phyloP scores from a whole-genome alignment of 306 rosid species.

The Potentilla sterilis region DNA sequence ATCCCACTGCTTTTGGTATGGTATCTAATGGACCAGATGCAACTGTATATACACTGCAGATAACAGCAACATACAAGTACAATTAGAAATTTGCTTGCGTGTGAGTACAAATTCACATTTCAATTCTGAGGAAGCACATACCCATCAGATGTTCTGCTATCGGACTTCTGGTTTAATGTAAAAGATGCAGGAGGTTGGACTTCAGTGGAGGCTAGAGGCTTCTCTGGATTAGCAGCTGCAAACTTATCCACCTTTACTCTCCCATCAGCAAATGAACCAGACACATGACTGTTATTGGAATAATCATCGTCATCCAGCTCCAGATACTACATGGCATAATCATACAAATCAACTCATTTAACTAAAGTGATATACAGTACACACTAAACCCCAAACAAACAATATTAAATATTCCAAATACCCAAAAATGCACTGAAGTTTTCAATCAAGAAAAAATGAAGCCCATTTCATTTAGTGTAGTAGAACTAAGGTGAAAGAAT shows the following conservation, averaged over 20 bases:
- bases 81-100: background rate
- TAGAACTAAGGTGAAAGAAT: background rate
- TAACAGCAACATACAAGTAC: background rate
- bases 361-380: background rate
- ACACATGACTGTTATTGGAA: constrained; percentile 40
- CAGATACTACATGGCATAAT: constrained; percentile 43
- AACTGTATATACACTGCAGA: constrained; percentile 50
- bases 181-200: constrained; percentile 28
- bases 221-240: constrained; percentile 32
- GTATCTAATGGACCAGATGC: constrained; percentile 30
- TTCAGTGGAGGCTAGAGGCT: constrained; percentile 32
- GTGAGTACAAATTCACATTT: background rate
- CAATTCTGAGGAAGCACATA: constrained; percentile 28
- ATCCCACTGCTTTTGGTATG: constrained; percentile 29
- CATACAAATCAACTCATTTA: background rate
- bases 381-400: background rate
- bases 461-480: background rate
- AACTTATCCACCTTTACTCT: constrained; percentile 27
- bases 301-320: constrained; percentile 68
- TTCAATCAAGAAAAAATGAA: background rate
- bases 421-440: background rate
- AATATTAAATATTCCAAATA: background rate
- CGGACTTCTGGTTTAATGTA: constrained; percentile 29
- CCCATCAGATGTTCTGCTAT: constrained; percentile 26
- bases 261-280: constrained; percentile 37